Base-by-base conservation (phyloP, 2,329 filamentous ascomycete species). In the Diaporthe eres region DNA sequence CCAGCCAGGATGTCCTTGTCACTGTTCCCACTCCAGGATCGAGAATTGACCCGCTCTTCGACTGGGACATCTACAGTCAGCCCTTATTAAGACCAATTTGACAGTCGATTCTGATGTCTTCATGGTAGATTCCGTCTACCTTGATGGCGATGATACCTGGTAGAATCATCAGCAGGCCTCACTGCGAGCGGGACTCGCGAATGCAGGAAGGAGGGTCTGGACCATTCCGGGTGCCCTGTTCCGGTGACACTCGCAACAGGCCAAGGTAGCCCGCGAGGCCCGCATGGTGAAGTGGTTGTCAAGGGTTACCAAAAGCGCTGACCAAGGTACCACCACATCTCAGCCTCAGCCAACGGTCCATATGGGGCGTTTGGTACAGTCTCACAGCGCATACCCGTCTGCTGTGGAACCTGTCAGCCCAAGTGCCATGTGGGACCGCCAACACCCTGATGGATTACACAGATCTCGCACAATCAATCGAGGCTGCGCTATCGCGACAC, bases 351-450 rank as follows among this genome's bases (percentile, higher is more conserved):
- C 34, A 39, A 28, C 65, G 57, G 47, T 49, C 31, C 34, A 47
- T 15, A 55, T 28, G 39, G 34, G 34, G 44, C 44, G 17, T 65
- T 65, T 42, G 65, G 31, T 34, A n/a, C 47, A 25, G 37, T 47
- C 58, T 73, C 19, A 34, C 58, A 57, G 49, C 58, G 49, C 58
- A 53, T 47, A 73, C 58, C 71, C 71, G 71, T 63, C 71, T 73
- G 71, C 39, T 55, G 71, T 73, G 71, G 51, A 73, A 73, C 71
- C 58, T 65, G 71, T 65, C 47, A 65, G 61, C 34, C 49, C 44
- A 39, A 55, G 49, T 44, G 58, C 25, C 71, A 73, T 65, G 65
- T 70, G 65, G 49, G 13, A 53, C 49, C 34, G 51, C 34, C 19
- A 70, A 42, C 65, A 31, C 49, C 49, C 28, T 42, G 63, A 42